Base-by-base conservation (phyloP, 2,329 filamentous ascomycete genomes). In the Lasiodiplodia sp. region DNA sequence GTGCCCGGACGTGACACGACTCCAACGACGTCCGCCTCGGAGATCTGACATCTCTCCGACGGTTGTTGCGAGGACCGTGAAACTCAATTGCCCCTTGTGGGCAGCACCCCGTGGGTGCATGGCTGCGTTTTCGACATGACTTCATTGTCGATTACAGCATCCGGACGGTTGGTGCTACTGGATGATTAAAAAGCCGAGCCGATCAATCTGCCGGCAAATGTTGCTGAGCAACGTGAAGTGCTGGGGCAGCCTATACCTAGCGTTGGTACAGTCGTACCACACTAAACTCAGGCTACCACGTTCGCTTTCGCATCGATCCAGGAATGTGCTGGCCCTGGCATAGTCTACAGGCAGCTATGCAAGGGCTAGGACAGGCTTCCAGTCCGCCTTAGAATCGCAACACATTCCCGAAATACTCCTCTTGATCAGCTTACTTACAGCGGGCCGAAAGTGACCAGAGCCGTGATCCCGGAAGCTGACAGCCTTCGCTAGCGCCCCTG, bases 401-500 rank as follows among this genome's bases (percentile, higher is more conserved):
- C 44, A 52, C 31, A 64, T 64, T 64, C 47, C 60, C 44, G 60
- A 52, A 52, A 64, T 64, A 52, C n/a, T 38, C n/a, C 60, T 37
- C 47, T 47, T n/a, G 31, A 52, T 52, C 60, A 64, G 60, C 60
- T 64, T 64, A 64, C 60, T 47, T 52, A 64, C 60, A 64, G 60
- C 60, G 47, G 60, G 28, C 60, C 60, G 60, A 52, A 52, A 52
- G n/a, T 31, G 60, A 25, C 60, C 60, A 64, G 37, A 34, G 47
- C 60, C 47, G 23, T 38, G 47, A 64, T 64, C 60, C 60, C 47
- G 58, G 60, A 64, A 52, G 60, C 60, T 64, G 60, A 52, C 47
- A 5, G 47, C 60, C 60, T 64, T 52, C 23, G 60, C 31, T 64
- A 25, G 28, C 38, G 60, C 52, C 44, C 60, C 60, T 64, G 60